Base-by-base conservation (phyloP, 2,329 filamentous ascomycete genomes). In the Aspergillus ochraceoroseus region DNA sequence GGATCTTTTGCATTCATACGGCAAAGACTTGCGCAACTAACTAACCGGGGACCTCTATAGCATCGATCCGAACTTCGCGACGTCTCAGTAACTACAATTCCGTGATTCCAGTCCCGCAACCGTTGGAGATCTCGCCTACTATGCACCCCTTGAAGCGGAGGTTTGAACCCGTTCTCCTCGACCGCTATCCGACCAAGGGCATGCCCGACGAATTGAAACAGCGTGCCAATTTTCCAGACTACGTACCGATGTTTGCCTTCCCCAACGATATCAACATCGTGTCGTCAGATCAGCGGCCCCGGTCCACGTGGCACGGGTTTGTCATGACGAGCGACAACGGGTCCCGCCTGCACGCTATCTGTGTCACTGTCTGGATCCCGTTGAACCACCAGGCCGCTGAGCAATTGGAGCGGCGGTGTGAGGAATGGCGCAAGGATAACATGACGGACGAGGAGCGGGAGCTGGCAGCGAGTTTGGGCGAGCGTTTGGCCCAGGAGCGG, bases 361-460 rank as follows among this genome's bases (percentile, higher is more conserved):
- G 85, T 47, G 76, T 95, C 40, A 94, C 88, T 39, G 77, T 96
- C 28, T 98, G 92, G 92, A 86, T 88, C 39, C 88, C 92, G 0
- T 67, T 98, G 39, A 87, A 86, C 47, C 74, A 81, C 7, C 80
- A 83, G 43, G 82, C 90, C 4, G 89, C 92, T 1, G 87, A 89
- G 39, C 85, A 89, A 46, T 69, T 81, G 23, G 80, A 73, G 46
- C 68, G 71, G 52, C 80, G 83, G 47, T 96, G 87, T 50, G 89
- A 95, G 61, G 80, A 85, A 60, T 92, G 79, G 92, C 82, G 82
- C 64, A 88, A 87, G 58, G 76, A 80, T 51, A 94, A 98, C 67
- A 98, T 98, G 92, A 94, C 87, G n/a, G 85, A 88, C 48, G 92
- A 96, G 67, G 92, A 98, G 68, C 77, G 92, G 49, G 92, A 98